Evolutionary conservation across 768 basidiomycete species (phyloP).

Genomic region (Leccinum barrowsii): DNA sequence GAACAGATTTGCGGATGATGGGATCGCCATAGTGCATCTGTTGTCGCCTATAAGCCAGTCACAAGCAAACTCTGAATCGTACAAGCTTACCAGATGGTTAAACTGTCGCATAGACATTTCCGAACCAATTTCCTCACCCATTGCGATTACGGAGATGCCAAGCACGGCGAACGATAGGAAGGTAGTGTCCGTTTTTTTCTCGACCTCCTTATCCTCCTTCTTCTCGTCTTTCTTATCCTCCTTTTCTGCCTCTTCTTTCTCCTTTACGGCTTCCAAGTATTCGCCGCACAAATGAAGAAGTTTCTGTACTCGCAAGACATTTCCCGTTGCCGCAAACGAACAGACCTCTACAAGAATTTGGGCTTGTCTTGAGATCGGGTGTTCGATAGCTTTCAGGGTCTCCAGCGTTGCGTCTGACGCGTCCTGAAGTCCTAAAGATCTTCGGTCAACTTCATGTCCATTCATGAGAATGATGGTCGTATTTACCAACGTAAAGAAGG

Average conservation of each 20-base stretch:
- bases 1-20: slow-evolving; percentile 85
- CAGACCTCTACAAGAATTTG: slow-evolving; percentile 92
- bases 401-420: slow-evolving; percentile 91
- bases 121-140: slow-evolving; percentile 97
- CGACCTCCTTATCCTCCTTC: slow-evolving; percentile 57
- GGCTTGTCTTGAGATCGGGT: slow-evolving; percentile 87
- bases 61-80: not conserved
- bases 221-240: slow-evolving; percentile 55
- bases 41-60: slow-evolving; percentile 14
- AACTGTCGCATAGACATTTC: slow-evolving; percentile 98
- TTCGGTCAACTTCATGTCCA: slow-evolving; percentile 7
- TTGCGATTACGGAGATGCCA: slow-evolving; percentile 90
- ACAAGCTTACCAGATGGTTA: slow-evolving; percentile 80
- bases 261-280: slow-evolving; percentile 58
- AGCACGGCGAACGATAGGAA: slow-evolving; percentile 92
- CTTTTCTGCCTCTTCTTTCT: slow-evolving; percentile 33
- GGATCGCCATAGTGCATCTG: slow-evolving; percentile 99
- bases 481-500: slow-evolving; percentile 83
- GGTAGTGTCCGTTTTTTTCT: slow-evolving; percentile 60
- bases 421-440: slow-evolving; percentile 75
- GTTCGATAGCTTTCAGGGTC: slow-evolving; percentile 89
- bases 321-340: slow-evolving; percentile 92
- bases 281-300: slow-evolving; percentile 95
- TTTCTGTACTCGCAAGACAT: slow-evolving; percentile 87
- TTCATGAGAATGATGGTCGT: not conserved